These are phyloP conservation scores for Dictyostelium purpureum DNA, from an alignment of 78 protist genomes.

Conservation along the genomic window DNA sequence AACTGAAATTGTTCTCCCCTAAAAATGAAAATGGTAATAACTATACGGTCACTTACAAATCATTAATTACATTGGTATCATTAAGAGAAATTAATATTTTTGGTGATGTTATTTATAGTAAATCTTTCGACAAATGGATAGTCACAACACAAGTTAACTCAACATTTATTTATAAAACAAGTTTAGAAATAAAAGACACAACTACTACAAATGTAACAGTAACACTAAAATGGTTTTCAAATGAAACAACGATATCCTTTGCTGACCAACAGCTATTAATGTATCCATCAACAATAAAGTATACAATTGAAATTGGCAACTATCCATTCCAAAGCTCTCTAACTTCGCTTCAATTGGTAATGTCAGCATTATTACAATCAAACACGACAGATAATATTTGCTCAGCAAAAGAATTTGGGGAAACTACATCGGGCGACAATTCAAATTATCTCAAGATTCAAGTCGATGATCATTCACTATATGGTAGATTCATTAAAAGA, in stretches of 20 bases:
- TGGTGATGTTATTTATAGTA: not conserved
- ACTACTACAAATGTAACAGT: not conserved
- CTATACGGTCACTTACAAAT: not conserved
- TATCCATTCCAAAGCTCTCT: not conserved
- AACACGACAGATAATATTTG: not conserved
- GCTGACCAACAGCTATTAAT: not conserved
- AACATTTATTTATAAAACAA: not conserved
- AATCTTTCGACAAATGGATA: not conserved
- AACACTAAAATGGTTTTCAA: slow-evolving; percentile 1
- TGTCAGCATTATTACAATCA: not conserved
- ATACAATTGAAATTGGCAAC: not conserved
- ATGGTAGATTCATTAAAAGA: slow-evolving; percentile 31
- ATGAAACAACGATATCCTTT: not conserved
- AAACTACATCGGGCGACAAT: not conserved
- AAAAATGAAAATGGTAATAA: not conserved
- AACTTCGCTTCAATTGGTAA: slow-evolving; percentile 15
- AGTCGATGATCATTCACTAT: not conserved
- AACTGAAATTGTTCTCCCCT: too few relatives aligned
- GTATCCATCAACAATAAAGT: slow-evolving; percentile 23
- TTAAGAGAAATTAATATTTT: not conserved
- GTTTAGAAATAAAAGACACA: too few relatives aligned
- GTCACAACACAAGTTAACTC: not conserved
- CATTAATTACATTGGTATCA: slow-evolving; percentile 15
- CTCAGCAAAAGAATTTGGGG: not conserved
- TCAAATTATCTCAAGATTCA: not conserved